These are phyloP conservation scores for Backusella circina DNA, from an alignment of 192 early-diverging fungal genomes.

Conservation along the genomic window DNA sequence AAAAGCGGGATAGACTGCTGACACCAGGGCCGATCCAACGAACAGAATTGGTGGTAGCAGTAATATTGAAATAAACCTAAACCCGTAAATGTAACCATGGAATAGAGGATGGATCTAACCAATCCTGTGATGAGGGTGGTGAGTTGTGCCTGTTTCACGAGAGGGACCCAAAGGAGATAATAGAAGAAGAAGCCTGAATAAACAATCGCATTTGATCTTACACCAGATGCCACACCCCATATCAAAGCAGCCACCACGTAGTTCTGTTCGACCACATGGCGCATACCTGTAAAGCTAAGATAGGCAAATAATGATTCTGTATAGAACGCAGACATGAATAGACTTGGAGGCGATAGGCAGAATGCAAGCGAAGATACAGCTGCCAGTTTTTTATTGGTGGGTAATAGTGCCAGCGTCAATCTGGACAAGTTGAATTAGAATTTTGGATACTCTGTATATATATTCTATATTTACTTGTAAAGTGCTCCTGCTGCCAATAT, in stretches of 20 bases:
- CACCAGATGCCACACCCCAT: conserved; percentile 54
- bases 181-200: conserved; percentile 85
- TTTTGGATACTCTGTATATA: background rate
- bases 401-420: conserved; percentile 14
- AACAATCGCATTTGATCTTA: conserved; percentile 78
- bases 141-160: background rate
- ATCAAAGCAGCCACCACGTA: conserved; percentile 60
- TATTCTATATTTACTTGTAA: conserved; percentile 50
- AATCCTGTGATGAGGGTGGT: background rate
- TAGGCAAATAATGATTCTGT: conserved; percentile 84
- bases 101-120: conserved; percentile 11
- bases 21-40: conserved; percentile 66
- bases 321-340: conserved; percentile 88
- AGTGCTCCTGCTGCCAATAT: conserved; percentile 66
- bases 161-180: conserved; percentile 41
- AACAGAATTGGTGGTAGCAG: conserved; percentile 63
- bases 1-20: conserved; percentile 49
- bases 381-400: conserved; percentile 48
- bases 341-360: conserved; percentile 68
- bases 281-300: conserved; percentile 79
- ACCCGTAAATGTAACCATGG: conserved; percentile 43
- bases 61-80: conserved; percentile 62
- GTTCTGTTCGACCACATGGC: conserved; percentile 37
- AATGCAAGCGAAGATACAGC: conserved; percentile 67
- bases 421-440: conserved; percentile 1